Evolutionary conservation across 2,329 filamentous ascomycete genomes (phyloP), one percentile per base, ranked within the genome.

Genomic region (Microdochium bolleyi): DNA sequence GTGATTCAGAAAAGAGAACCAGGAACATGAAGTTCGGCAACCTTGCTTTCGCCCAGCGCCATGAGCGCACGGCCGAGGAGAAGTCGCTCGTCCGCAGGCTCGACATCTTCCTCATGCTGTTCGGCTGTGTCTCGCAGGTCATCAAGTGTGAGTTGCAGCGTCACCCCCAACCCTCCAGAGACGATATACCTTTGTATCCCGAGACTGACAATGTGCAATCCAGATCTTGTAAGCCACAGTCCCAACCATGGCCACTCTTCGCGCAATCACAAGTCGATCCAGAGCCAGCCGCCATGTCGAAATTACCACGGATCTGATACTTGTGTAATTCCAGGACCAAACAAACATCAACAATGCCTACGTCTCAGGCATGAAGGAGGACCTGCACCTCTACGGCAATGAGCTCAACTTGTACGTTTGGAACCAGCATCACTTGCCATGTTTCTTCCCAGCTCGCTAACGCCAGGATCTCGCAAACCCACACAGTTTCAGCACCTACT

Each of bases 101-200:
- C 3, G 66, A 69, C 50, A 61, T 67, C 32, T 69, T 67, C 54
- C 60, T 69, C 16, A 63, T 69, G 65, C 64, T 63, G 11, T 69
- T 67, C 52, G 65, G 66, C 3, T 69, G 66, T 37, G 54, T 69
- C 3, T 68, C 65, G 8, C 66, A 69, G 55, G 61, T 46, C 41
- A 46, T 46, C 19, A 46, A 46, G 13, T 46, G 64, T 63, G 11
- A 46, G 61, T 53, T 30, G 27, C 27, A 5, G 11, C 27, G 27
- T 11, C n/a, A n/a, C n/a, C n/a, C n/a, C n/a, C n/a, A n/a, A n/a
- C n/a, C n/a, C n/a, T n/a, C n/a, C n/a, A n/a, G n/a, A n/a, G n/a
- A n/a, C n/a, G n/a, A n/a, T n/a, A n/a, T n/a, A n/a, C n/a, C n/a
- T n/a, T n/a, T n/a, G n/a, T n/a, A n/a, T n/a, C 21, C 46, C 46